Percentiles rank a stretch among this genome's conserved stretches.
phyloP scores from a whole-genome alignment of 257 asterid species.

The Scutellaria baicalensis region DNA sequence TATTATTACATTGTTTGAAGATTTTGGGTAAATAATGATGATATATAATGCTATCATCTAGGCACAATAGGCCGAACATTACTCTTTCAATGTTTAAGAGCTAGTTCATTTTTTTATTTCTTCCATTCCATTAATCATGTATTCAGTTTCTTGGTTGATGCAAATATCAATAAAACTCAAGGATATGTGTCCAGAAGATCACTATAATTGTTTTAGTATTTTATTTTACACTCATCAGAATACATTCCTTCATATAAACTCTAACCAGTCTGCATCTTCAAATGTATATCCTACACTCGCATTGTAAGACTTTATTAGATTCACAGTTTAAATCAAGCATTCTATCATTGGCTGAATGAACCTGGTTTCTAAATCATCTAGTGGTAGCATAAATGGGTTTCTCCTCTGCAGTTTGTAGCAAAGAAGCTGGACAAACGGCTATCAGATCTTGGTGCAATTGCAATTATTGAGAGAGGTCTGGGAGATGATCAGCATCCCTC shows the following conservation, averaged over 20 bases:
- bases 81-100: background rate
- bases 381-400: background rate
- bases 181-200: background rate
- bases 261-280: background rate
- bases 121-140: background rate
- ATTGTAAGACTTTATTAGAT: background rate
- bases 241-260: background rate
- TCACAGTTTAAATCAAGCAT: background rate
- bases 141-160: background rate
- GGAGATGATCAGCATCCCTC: conserved; percentile 99
- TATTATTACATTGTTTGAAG: background rate
- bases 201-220: background rate
- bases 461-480: conserved; percentile 76
- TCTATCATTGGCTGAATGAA: background rate
- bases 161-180: background rate
- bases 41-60: background rate
- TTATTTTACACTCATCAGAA: background rate
- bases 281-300: background rate
- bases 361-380: background rate
- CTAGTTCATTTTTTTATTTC: background rate
- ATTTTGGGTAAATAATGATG: background rate
- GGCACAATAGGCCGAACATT: background rate
- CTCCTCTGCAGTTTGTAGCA: conserved; percentile 77
- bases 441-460: conserved; percentile 66
- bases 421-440: conserved; percentile 95